Percentiles rank a stretch among this genome's conserved stretches.
phyloP scores from a whole-genome alignment of 2,329 filamentous ascomycete species.

The Fusarium tjaetaba region DNA sequence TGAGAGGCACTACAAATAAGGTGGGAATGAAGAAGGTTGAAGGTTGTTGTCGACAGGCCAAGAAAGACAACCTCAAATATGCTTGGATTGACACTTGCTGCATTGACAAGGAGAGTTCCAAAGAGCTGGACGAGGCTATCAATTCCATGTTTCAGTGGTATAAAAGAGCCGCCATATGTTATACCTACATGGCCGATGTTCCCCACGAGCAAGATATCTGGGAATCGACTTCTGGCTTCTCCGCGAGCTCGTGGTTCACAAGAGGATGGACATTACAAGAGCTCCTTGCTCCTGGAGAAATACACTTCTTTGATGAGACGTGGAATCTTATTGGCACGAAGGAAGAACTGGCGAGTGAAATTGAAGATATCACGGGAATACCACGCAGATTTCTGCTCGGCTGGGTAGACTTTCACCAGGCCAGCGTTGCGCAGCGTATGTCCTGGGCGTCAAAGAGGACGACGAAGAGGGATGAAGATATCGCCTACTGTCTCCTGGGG shows the following conservation, averaged over 20 bases:
- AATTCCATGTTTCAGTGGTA: slow-evolving; percentile 17
- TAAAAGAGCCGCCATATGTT: neutral
- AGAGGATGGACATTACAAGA: slow-evolving; percentile 10
- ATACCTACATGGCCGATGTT: neutral
- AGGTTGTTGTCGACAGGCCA: neutral
- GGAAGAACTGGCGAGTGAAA: neutral
- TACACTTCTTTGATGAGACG: neutral
- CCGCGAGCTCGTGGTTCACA: slow-evolving; percentile 2
- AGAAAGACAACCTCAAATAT: neutral
- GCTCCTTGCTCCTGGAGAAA: neutral
- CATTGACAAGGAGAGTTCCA: slow-evolving; percentile 6
- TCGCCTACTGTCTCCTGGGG: slow-evolving; percentile 1
- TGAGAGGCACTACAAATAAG: neutral
- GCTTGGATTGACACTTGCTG: slow-evolving; percentile 12
- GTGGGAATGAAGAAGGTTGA: neutral
- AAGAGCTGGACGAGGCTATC: slow-evolving; percentile 1
- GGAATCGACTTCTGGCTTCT: neutral
- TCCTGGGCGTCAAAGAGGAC: slow-evolving; percentile 2
- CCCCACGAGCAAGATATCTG: neutral
- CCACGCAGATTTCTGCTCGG: neutral
- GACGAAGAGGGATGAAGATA: slow-evolving; percentile 5
- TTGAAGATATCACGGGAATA: neutral
- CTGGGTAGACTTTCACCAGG: neutral
- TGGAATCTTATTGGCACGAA: neutral
- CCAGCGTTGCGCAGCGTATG: slow-evolving; percentile 8